Base-by-base conservation (phyloP, 257 asterid species). In the Solanum virginianum region DNA sequence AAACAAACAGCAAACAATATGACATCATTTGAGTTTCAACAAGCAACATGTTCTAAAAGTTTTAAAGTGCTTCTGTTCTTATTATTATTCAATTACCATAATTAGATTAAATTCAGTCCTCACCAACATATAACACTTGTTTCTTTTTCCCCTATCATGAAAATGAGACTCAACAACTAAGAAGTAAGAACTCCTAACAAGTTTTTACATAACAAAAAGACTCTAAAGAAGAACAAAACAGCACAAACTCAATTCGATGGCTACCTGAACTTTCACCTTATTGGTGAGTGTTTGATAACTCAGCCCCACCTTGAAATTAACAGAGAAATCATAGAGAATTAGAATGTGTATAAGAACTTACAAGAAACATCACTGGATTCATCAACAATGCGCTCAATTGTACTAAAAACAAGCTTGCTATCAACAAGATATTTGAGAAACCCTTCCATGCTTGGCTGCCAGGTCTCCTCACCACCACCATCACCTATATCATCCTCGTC, bases 371-470 rank as follows among this genome's bases (percentile, higher is more conserved):
- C 98, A 88, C 86, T 89, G 83, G 99, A 94, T 18, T 93, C 94
- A 86, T 96, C 98, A 82, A 96, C 97, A 86, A 95, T 95, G 86
- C 95, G 92, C 89, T 96, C 99, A 87, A 96, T 83, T n/a, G 98
- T 91, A 59, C 89, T 68, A 84, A 95, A 96, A 88, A 96, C 97
- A 83, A 94, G 92, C 88, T 90, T 89, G 65, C 92, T 92, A 63
- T 95, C 99, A 81, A 95, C 99, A 92, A 96, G 92, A 86, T 91
- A 94, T 90, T 91, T 96, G 86, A 93, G 45, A 79, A 94, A 91
- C 1, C 98, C 99, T 84, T 93, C 95, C 62, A 92, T 66, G 85
- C 92, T 91, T 29, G 99, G 98, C 89, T 92, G 87, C 98, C 98
- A 96, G 49, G 90, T 85, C 66, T 85, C 93, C 4, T 83, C 93